Conservation (phyloP, 352 stramenopile species). For the Lagenidium giganteum region DNA sequence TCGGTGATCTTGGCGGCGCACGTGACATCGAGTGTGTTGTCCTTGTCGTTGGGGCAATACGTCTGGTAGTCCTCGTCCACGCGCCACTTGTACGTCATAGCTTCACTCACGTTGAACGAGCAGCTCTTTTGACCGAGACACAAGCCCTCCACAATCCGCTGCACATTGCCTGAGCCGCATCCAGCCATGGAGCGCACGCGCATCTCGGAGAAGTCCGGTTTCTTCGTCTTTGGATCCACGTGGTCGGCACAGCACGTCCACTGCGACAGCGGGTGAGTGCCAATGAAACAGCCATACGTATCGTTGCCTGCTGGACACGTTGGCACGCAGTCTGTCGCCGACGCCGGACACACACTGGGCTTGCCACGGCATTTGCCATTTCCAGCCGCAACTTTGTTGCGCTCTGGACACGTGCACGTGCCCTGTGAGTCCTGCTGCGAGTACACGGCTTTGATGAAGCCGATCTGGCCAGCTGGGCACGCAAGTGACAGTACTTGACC, state of each 20-base stretch:
- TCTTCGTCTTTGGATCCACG: constrained; percentile 21
- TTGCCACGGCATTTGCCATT: constrained; percentile 50
- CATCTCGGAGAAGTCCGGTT: constrained; percentile 47
- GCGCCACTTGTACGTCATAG: constrained; percentile 53
- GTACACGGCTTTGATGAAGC: constrained; percentile 76
- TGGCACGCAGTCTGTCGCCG: no score
- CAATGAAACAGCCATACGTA: constrained; percentile 59
- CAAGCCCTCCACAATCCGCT: constrained; percentile 66
- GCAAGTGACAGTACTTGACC: constrained; percentile 48
- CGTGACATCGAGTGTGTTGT: constrained; percentile 24
- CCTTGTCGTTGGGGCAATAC: constrained; percentile 20
- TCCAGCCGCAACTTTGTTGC: constrained; percentile 53
- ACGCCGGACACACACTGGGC: constrained; percentile 32
- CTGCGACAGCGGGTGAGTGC: constrained; percentile 55
- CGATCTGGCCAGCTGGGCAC: constrained; percentile 66
- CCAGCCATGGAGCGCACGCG: constrained; percentile 31
- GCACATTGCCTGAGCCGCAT: constrained; percentile 36
- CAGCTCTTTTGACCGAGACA: constrained; percentile 71
- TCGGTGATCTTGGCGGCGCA: constrained; percentile 45
- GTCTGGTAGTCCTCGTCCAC: constrained; percentile 30
- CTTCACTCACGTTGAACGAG: constrained; percentile 55
- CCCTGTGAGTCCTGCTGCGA: constrained; percentile 56
- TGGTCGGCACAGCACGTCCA: constrained; percentile 54
- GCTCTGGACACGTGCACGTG: constrained; percentile 55
- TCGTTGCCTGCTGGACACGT: no score